These are phyloP conservation scores for Thalassiosira profunda DNA, from an alignment of 108 stramenopile genomes.

Conservation along the genomic window DNA sequence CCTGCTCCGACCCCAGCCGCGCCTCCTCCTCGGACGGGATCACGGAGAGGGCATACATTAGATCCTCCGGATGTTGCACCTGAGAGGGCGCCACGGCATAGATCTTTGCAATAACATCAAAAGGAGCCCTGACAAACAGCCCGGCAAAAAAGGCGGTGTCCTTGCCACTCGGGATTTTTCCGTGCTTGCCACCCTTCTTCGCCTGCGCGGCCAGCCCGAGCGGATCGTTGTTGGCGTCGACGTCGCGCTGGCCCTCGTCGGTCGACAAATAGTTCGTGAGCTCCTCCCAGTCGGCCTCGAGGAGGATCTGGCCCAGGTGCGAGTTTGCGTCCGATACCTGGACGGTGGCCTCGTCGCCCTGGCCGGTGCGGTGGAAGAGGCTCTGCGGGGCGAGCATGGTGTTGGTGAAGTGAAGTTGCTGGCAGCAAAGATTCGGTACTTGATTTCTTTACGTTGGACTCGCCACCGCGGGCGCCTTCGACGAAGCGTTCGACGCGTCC, in stretches of 20 bases:
- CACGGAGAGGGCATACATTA: conserved; percentile 23
- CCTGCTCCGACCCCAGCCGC: not conserved
- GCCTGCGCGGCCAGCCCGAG: conserved; percentile 30
- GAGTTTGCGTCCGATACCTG: conserved; percentile 25
- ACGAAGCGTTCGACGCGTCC: too few relatives aligned
- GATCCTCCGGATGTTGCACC: not conserved
- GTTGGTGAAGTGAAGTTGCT: too few relatives aligned
- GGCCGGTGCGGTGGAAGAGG: not conserved
- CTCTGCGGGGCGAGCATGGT: not conserved
- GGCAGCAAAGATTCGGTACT: too few relatives aligned
- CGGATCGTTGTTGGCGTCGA: conserved; percentile 20
- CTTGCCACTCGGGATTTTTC: not conserved
- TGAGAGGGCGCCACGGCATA: conserved; percentile 5
- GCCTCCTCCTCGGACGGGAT: conserved; percentile 32
- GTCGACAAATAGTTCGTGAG: conserved; percentile 26
- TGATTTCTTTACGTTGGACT: not conserved
- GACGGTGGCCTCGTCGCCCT: conserved; percentile 19
- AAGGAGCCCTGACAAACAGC: conserved; percentile 37
- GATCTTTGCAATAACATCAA: conserved; percentile 12
- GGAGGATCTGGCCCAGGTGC: conserved; percentile 13
- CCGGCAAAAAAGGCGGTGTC: conserved; percentile 22
- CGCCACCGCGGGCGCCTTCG: too few relatives aligned
- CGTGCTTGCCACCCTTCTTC: not conserved
- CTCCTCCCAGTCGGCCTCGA: conserved; percentile 33
- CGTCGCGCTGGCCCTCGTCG: conserved; percentile 24